Base-by-base conservation (phyloP, 495 filamentous ascomycete species). In the Astrocystis sublimbata region DNA sequence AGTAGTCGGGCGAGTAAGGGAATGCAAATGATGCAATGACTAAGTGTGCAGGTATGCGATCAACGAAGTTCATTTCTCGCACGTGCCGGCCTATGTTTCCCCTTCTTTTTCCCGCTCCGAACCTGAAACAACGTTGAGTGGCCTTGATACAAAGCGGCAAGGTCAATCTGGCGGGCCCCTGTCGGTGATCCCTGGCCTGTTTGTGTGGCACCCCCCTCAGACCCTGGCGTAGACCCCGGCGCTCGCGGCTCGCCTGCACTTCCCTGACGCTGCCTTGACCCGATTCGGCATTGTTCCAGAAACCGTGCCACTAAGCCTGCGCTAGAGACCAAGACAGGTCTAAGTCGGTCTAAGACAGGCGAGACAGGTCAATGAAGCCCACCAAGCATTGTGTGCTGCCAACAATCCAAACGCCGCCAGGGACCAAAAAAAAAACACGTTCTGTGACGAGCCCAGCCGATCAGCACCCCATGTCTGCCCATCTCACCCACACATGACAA, bases 61-160 rank as follows among this genome's bases (percentile, higher is more conserved):
- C 52, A 15, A 15, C 52, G 23, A 41, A 15, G 24, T 28, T 24
- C 19, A 54, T 52, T 31, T 21, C 24, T 40, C 23, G 38, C 54
- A 57, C 54, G 54, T 57, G 54, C 40, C 17, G 31, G 28, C 30
- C 15, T 4, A 9, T 26, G 24, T 21, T 3, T 26, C 26, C 24
- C 24, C 13, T 57, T 40, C 30, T 54, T 54, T 28, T 45, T 26
- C 46, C 46, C 3, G 9, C 54, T 17, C 24, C 38, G 17, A 35
- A 57, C 64, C 65, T 72, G 67, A 72, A 69, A 72, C 69, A 59
- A n/a, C n/a, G n/a, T n/a, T n/a, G n/a, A n/a, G n/a, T n/a, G n/a
- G n/a, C 54, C 57, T 52, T 65, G 67, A 69, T 46, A 63, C 65
- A 64, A 50, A 59, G 47, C 63, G 19, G 23, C 36, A 33, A 38